Evolutionary conservation across 202 grass and related monocot species (phyloP).

Genomic region (Sporobolus alterniflorus): DNA sequence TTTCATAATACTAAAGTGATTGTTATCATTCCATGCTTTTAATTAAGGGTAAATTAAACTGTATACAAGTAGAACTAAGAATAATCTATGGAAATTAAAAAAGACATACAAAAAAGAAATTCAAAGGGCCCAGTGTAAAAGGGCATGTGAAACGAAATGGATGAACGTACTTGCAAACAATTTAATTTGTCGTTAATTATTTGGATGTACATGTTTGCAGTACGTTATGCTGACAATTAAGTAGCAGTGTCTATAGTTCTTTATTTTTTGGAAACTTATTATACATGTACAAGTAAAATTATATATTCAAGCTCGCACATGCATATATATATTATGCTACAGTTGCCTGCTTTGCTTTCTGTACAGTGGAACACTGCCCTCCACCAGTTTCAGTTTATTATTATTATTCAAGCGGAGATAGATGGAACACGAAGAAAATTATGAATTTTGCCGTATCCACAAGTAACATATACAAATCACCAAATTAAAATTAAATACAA

Average conservation of each 20-base stretch:
- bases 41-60: neutral
- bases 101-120: neutral
- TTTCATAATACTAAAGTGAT: neutral
- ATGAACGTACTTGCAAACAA: neutral
- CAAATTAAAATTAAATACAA: neutral
- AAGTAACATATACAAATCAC: neutral
- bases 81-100: neutral
- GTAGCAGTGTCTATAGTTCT: neutral
- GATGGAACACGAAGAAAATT: neutral
- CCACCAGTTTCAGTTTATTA: conserved; percentile 13
- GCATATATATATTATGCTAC: neutral
- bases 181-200: neutral
- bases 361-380: conserved; percentile 24
- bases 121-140: neutral
- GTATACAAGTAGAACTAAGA: neutral
- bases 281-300: neutral
- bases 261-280: neutral
- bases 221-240: neutral
- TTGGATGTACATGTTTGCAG: neutral
- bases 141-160: neutral
- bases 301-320: conserved; percentile 19
- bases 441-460: neutral
- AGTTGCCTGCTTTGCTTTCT: conserved; percentile 26
- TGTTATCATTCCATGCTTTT: conserved; percentile 37
- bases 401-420: no score